Percentiles rank a stretch among this genome's conserved stretches.
phyloP scores from a whole-genome alignment of 345 rosid species.

The Diplotaxis tenuifolia region DNA sequence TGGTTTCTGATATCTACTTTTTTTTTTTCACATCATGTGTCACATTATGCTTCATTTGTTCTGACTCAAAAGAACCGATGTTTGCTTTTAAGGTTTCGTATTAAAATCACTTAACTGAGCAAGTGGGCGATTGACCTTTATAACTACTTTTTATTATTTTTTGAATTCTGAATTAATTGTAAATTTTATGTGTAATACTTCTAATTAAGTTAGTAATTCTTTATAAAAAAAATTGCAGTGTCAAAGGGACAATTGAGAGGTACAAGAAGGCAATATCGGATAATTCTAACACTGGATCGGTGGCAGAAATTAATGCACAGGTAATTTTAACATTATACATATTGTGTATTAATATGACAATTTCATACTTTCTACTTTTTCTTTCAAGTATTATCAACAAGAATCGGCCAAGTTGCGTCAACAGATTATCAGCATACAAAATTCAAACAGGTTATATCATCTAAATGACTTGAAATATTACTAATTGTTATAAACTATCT shows the following conservation, averaged over 20 bases:
- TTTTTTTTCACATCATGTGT: slow-evolving; percentile 33
- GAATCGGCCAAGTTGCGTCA: slow-evolving; percentile 71
- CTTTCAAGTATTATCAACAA: slow-evolving; percentile 74
- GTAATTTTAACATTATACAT: slow-evolving; percentile 34
- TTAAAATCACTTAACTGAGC: slow-evolving; percentile 45
- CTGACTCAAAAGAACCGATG: slow-evolving; percentile 37
- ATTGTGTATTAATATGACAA: neutral
- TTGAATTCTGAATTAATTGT: neutral
- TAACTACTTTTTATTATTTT: neutral
- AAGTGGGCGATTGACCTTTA: slow-evolving; percentile 53
- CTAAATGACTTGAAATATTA: neutral
- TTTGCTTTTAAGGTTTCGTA: slow-evolving; percentile 58
- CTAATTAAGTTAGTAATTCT: neutral
- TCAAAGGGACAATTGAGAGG: slow-evolving; percentile 86
- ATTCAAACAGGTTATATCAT: slow-evolving; percentile 59
- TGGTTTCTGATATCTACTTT: neutral
- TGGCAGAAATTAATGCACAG: slow-evolving; percentile 84
- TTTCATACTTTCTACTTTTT: neutral
- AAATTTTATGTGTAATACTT: neutral
- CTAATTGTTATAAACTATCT: neutral
- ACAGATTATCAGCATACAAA: slow-evolving; percentile 67
- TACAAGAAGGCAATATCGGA: slow-evolving; percentile 81
- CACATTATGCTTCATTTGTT: slow-evolving; percentile 30
- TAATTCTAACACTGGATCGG: slow-evolving; percentile 63
- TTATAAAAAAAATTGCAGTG: slow-evolving; percentile 48